Evolutionary conservation across 2,329 filamentous ascomycete genomes (phyloP), one percentile per base, ranked within the genome.

Genomic region (Taxawa tesnikishii): DNA sequence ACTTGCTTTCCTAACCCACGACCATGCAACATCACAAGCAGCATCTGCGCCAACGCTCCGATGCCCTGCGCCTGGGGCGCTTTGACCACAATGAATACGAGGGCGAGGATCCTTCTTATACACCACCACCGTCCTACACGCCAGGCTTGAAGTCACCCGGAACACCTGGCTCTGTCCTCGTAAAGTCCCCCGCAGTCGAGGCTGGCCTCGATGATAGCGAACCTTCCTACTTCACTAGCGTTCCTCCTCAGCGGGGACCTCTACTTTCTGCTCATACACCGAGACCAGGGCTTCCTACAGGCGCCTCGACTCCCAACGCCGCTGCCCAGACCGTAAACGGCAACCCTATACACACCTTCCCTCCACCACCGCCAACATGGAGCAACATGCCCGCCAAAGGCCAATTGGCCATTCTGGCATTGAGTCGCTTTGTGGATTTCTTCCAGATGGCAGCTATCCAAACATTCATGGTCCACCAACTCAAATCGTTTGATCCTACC

Each of bases 401-500:
- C 34, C 56, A 60, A 42, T 41, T 61, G 37, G 49, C 51, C 40
- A 54, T 61, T 33, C 51, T 59, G 17, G 50, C 51, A 9, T 38
- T 49, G 13, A 59, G 55, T 11, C 58, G 57, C 24, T 55, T 61
- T 38, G 57, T 59, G 46, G 58, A 61, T 40, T 60, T 60, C 43
- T 60, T 58, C 44, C 56, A 60, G 40, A 58, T 57, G 56, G 56
- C 56, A 5, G 55, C 56, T 5, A 42, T 60, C 11, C 56, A 60
- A 41, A 58, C 56, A n/a, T 58, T 55, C 46, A 60, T 60, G 56
- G 53, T 59, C 23, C 54, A 59, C 32, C 56, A 60, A 42, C 46
- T 61, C 13, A 54, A 55, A 41, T 56, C 53, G 33, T 60, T 60
- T 40, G 51, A 60, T 31, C 45, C 48, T 7, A 40, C 44, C 8